phyloP scores from a whole-genome alignment of 805 yeast genomes.

The Saccharomycopsis guyanensis region DNA sequence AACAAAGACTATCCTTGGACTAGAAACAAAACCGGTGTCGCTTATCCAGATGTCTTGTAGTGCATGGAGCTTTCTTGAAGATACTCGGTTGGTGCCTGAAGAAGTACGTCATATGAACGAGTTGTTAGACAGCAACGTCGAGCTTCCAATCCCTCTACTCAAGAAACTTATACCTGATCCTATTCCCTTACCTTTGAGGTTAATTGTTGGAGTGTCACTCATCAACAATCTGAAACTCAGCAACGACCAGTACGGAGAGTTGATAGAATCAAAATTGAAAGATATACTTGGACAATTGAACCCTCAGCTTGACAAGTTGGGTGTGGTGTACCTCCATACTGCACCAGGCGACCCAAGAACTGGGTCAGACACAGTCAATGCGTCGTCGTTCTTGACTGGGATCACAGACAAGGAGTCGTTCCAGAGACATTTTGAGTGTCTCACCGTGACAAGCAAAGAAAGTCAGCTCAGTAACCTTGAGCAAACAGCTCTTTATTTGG shows the following conservation, averaged over 20 bases:
- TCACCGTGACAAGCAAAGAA: not conserved
- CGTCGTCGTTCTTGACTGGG: conserved; percentile 11
- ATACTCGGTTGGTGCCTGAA: conserved; percentile 30
- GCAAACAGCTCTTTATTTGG: conserved; percentile 12
- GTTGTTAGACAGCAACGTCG: conserved; percentile 30
- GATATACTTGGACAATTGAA: conserved; percentile 28
- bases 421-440: conserved; percentile 3
- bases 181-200: conserved; percentile 32
- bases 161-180: conserved; percentile 35
- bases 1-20: conserved; percentile 15
- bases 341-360: not conserved
- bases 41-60: conserved; percentile 43
- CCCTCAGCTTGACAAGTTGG: conserved; percentile 34
- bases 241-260: conserved; percentile 27
- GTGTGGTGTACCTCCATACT: conserved; percentile 32
- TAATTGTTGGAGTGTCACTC: conserved; percentile 37
- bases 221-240: conserved; percentile 26
- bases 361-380: not conserved
- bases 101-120: conserved; percentile 34
- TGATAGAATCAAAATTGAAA: conserved; percentile 26
- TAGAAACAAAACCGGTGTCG: conserved; percentile 23
- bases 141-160: conserved; percentile 34
- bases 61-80: conserved; percentile 37
- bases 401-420: conserved; percentile 9
- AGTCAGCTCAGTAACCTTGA: conserved; percentile 13